Percentiles rank a stretch among this genome's conserved stretches.
Evolutionary conservation across 2,329 filamentous ascomycete species (phyloP).

Genomic region (Ilyonectria mors-panacis): DNA sequence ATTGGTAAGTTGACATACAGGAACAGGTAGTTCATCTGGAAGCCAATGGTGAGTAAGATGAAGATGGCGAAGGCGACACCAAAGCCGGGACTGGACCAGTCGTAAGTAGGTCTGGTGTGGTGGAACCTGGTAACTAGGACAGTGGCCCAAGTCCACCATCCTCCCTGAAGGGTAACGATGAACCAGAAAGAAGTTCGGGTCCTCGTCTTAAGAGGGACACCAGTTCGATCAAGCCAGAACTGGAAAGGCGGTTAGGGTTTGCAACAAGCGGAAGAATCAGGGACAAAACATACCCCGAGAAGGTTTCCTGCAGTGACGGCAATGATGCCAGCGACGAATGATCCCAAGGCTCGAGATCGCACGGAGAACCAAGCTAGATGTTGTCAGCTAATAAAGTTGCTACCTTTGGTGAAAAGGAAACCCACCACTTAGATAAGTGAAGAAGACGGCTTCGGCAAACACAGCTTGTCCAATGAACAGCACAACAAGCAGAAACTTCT

Average conservation of each 20-base stretch:
- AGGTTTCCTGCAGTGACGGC: slow-evolving; percentile 77
- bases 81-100: slow-evolving; percentile 76
- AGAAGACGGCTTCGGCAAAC: slow-evolving; percentile 80
- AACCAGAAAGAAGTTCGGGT: slow-evolving; percentile 68
- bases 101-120: slow-evolving; percentile 70
- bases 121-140: slow-evolving; percentile 74
- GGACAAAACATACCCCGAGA: slow-evolving; percentile 64
- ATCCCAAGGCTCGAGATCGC: slow-evolving; percentile 77
- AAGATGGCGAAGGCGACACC: slow-evolving; percentile 77
- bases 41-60: slow-evolving; percentile 76
- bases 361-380: slow-evolving; percentile 76
- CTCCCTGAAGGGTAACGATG: slow-evolving; percentile 73
- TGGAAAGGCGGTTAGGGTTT: slow-evolving; percentile 33
- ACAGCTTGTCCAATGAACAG: slow-evolving; percentile 80
- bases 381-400: slow-evolving; percentile 6
- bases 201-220: slow-evolving; percentile 67
- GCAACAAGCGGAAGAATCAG: slow-evolving; percentile 41
- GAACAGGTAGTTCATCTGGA: slow-evolving; percentile 82
- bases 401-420: not conserved
- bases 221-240: slow-evolving; percentile 72
- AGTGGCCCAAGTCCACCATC: slow-evolving; percentile 81
- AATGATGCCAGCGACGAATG: slow-evolving; percentile 78
- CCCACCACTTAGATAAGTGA: slow-evolving; percentile 70
- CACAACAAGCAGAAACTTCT: slow-evolving; percentile 74
- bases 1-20: slow-evolving; percentile 60